A percentile compares a stretch with the other conserved stretches of the same genome.
These are phyloP conservation scores for Kondoa malvinella DNA, from an alignment of 768 basidiomycete genomes.

Conservation along the genomic window DNA sequence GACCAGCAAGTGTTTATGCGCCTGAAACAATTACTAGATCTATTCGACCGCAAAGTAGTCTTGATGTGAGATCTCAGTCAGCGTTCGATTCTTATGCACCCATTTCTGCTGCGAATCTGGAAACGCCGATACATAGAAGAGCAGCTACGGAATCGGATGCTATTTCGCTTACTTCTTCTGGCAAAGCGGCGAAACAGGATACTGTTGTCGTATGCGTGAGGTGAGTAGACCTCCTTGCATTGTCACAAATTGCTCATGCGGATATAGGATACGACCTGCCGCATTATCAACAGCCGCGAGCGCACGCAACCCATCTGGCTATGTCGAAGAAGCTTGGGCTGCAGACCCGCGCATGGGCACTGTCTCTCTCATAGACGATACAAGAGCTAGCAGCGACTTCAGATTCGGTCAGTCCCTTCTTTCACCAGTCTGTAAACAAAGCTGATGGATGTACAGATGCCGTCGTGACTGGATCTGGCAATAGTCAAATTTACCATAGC, in stretches of 20 bases:
- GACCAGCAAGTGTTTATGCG: not conserved
- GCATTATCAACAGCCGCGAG: slow-evolving; percentile 14
- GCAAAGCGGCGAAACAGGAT: not conserved
- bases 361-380: not conserved
- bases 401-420: slow-evolving; percentile 17
- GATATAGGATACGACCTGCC: slow-evolving; percentile 22
- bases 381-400: slow-evolving; percentile 7
- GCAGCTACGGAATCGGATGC: not conserved
- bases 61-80: too few relatives aligned
- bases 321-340: slow-evolving; percentile 21
- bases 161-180: not conserved
- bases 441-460: slow-evolving; percentile 17
- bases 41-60: slow-evolving; percentile 8
- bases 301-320: not conserved
- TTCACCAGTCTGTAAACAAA: not conserved
- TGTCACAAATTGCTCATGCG: slow-evolving; percentile 25
- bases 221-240: not conserved
- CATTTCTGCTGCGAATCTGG: not conserved
- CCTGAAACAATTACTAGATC: slow-evolving; percentile 1
- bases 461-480: slow-evolving; percentile 25
- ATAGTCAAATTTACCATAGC: slow-evolving; percentile 22
- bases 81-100: slow-evolving; percentile 3
- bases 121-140: not conserved
- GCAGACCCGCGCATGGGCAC: not conserved
- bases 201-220: not conserved